Evolutionary conservation across 2,329 filamentous ascomycete species (phyloP), one percentile per base, ranked within the genome.

Genomic region (Neonectria coccinea): DNA sequence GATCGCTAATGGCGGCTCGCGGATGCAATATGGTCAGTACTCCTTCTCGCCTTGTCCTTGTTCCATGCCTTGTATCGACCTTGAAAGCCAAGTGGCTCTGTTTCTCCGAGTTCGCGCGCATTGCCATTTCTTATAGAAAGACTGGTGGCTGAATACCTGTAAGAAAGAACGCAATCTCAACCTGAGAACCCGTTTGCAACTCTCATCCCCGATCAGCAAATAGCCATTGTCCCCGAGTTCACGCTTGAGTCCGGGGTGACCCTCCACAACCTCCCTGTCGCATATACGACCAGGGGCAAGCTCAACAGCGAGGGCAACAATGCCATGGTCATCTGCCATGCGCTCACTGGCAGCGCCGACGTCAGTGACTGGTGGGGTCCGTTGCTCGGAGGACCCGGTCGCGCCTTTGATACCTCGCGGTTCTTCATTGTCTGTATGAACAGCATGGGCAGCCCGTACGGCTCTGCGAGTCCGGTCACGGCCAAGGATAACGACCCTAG

Each of bases 381-480:
- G 39, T 82, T 96, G 18, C 85, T 96, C 2, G 92, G 92, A 36
- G 92, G 92, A 0, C 87, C 91, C 56, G 92, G 92, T 1, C 88
- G 91, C 69, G 91, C 91, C 2, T 95, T 96, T 75, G 93, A 97
- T 77, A 90, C 89, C 51, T 92, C 91, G 20, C 85, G 91, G 67
- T 97, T 96, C 84, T 97, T 94, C 77, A 85, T 96, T 62, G 88
- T 96, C 52, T 96, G 92, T 79, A 90, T 95, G 84, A 96, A 96
- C 81, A 93, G 92, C 76, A 79, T 94, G 52, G 93, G 93, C 50
- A 95, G 92, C 73, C 93, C 93, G 0, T 97, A 97, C 74, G 93
- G 93, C 31, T 93, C 91, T 62, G 92, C 92, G n/a, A 95, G 92
- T 76, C 92, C 93, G 1, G 92, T 95, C 57, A 99, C 96, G 2